phyloP scores from a whole-genome alignment of 352 stramenopile species.

The Globisporangium recalcitrans region DNA sequence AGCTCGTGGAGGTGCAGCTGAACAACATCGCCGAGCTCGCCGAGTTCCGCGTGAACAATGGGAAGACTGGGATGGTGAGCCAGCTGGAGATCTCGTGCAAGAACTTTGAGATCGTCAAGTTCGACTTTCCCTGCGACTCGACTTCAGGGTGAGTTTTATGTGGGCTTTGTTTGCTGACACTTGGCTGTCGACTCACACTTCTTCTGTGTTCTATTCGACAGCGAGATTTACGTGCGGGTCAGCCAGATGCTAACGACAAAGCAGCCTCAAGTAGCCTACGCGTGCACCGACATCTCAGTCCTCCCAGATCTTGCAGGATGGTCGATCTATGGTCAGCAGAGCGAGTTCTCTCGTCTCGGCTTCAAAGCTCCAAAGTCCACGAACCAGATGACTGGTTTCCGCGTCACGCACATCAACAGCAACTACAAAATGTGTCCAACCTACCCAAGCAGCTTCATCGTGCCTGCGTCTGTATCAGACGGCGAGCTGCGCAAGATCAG shows the following conservation, averaged over 20 bases:
- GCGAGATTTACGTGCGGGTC: constrained; percentile 64
- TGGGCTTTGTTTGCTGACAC: not conserved
- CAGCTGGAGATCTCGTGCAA: constrained; percentile 83
- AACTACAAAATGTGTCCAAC: constrained; percentile 80
- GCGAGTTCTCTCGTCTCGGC: constrained; percentile 54
- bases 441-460: constrained; percentile 82
- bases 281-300: constrained; percentile 25
- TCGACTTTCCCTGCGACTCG: constrained; percentile 62
- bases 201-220: not conserved
- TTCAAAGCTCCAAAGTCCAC: constrained; percentile 41
- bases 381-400: constrained; percentile 46
- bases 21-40: constrained; percentile 75
- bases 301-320: constrained; percentile 49
- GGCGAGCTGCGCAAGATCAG: constrained; percentile 84
- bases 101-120: constrained; percentile 80
- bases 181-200: not conserved
- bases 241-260: constrained; percentile 51
- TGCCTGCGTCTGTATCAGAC: constrained; percentile 90
- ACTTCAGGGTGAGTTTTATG: constrained; percentile 40
- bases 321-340: constrained; percentile 44
- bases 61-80: constrained; percentile 42
- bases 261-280: constrained; percentile 49
- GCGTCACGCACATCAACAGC: constrained; percentile 62
- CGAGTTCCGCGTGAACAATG: constrained; percentile 38
- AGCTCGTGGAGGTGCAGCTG: constrained; percentile 61